Evolutionary conservation across 1,284 basidiomycete species (phyloP), one percentile per base, ranked within the genome.

Genomic region (Pyrrhoderma lamaoense): DNA sequence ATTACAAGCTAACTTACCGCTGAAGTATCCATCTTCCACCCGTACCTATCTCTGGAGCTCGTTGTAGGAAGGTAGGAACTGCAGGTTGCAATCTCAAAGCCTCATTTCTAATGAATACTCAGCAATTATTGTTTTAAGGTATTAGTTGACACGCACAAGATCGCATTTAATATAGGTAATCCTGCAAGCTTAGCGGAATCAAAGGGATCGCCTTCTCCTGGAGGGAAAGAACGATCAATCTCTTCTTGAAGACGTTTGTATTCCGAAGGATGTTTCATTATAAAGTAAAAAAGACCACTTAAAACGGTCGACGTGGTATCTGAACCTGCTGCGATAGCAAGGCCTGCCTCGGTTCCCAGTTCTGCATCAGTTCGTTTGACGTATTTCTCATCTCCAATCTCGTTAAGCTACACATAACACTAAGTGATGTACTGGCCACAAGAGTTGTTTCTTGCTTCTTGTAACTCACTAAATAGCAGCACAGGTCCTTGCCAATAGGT

Each of bases 281-380:
- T 54, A 54, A 64, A 63, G 50, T 65, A 66, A 8, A 62, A 54
- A 2, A 64, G 52, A 4, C 62, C 63, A 11, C 54, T 63, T 1
- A 70, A 56, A 1, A 65, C 63, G 1, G 64, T 65, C 21, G 67
- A 57, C 31, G 60, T 61, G 9, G 66, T 68, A 51, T 72, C 71
- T 31, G 71, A 61, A 23, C 70, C 70, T 9, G 53, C 53, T n/a
- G 69, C 36, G 34, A 73, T 69, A 4, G 68, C 67, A 3, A 70
- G 58, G 9, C 61, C 45, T 1, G 62, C 56, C 42, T 71, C 67
- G 13, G 64, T 60, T 14, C 5, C n/a, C n/a, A 40, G n/a, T n/a
- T 40, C 38, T 31, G 14, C 23, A 19, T 31, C 43, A 35, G 21
- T 31, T 9, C 19, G 16, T 31, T 31, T 43, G 11, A 31, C 27